These are phyloP conservation scores for Colletotrichum gigasporum DNA, from an alignment of 2,329 filamentous ascomycete genomes.

Conservation along the genomic window DNA sequence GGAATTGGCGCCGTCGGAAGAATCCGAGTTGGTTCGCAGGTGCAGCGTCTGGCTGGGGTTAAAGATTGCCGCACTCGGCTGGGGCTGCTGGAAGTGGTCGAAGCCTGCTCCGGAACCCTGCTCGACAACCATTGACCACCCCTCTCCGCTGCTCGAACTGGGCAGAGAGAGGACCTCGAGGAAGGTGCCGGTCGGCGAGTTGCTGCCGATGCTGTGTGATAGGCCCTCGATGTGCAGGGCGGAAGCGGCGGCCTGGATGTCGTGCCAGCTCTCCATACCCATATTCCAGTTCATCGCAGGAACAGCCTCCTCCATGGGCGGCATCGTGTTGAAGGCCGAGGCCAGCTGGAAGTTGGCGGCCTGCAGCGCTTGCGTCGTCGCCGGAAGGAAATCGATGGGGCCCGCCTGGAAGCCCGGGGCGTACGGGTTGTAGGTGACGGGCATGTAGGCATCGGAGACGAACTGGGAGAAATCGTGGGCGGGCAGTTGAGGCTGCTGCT, in stretches of 20 bases:
- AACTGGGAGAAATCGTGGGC: conserved; percentile 60
- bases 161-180: conserved; percentile 86
- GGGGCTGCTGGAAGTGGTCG: conserved; percentile 68
- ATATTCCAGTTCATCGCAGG: conserved; percentile 69
- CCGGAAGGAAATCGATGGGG: conserved; percentile 69
- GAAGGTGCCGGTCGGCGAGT: conserved; percentile 64
- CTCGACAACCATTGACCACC: conserved; percentile 77
- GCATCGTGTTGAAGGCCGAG: conserved; percentile 67
- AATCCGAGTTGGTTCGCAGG: conserved; percentile 86
- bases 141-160: conserved; percentile 80
- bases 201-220: conserved; percentile 54
- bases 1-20: conserved; percentile 75
- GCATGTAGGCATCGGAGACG: conserved; percentile 60
- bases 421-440: conserved; percentile 53
- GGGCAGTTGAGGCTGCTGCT: conserved; percentile 44
- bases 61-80: conserved; percentile 76
- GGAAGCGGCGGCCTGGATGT: conserved; percentile 72
- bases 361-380: conserved; percentile 70
- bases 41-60: conserved; percentile 93
- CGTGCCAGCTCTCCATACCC: conserved; percentile 80
- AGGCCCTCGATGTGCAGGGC: conserved; percentile 62
- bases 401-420: conserved; percentile 62
- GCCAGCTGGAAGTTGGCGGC: conserved; percentile 71
- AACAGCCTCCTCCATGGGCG: conserved; percentile 63
- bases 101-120: conserved; percentile 53